These are phyloP conservation scores for Imleria badia DNA, from an alignment of 768 basidiomycete genomes.

Conservation along the genomic window DNA sequence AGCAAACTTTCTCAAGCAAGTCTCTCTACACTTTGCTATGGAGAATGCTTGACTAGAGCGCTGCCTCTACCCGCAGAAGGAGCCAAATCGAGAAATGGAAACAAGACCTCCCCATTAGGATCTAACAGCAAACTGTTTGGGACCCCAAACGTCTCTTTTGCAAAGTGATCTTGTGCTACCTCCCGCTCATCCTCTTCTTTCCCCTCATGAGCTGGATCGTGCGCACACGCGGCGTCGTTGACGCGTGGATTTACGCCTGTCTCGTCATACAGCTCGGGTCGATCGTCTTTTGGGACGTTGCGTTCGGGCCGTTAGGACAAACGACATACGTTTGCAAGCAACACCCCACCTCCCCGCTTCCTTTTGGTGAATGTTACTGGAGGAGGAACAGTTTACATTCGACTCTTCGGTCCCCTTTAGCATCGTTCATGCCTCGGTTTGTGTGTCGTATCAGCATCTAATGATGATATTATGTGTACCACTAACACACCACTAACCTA, in stretches of 20 bases:
- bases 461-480: no score
- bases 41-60: not conserved
- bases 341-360: no score
- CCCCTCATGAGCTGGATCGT: constrained; percentile 39
- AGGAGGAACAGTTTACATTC: no score
- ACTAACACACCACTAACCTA: no score
- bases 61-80: constrained; percentile 16
- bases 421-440: no score
- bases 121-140: constrained; percentile 28
- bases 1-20: constrained; percentile 21
- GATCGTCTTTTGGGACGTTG: constrained; percentile 50
- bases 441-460: no score
- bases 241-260: constrained; percentile 42
- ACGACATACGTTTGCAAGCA: no score
- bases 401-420: no score
- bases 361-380: no score
- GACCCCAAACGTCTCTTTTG: constrained; percentile 37
- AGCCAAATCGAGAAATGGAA: constrained; percentile 14
- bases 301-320: no score
- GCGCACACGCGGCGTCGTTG: constrained; percentile 46
- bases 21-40: not conserved
- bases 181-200: constrained; percentile 27
- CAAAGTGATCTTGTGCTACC: constrained; percentile 19
- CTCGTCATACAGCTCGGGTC: constrained; percentile 47
- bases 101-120: constrained; percentile 13